A percentile compares a stretch with the other conserved stretches of the same genome.
These are phyloP conservation scores for Amylostereum areolatum DNA, from an alignment of 1,284 basidiomycete genomes.

Conservation along the genomic window DNA sequence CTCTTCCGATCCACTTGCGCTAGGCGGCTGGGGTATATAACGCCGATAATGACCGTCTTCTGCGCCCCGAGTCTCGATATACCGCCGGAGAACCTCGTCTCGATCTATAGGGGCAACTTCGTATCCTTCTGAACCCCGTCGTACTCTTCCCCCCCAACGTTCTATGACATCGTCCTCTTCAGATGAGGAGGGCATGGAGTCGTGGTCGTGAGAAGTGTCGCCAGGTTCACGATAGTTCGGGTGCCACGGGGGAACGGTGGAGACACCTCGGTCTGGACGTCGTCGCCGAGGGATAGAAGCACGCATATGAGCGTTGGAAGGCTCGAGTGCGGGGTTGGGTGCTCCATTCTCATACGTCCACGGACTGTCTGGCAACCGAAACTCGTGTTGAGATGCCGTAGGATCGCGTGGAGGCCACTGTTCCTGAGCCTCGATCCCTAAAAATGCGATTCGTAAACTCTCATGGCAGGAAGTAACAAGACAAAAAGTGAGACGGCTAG, in stretches of 20 bases:
- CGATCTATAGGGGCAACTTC: conserved; percentile 58
- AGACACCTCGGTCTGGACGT: conserved; percentile 24
- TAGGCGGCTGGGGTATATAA: conserved; percentile 50
- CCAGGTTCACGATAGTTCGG: conserved; percentile 51
- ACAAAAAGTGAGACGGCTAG: not conserved
- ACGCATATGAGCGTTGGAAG: conserved; percentile 43
- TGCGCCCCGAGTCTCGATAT: conserved; percentile 46
- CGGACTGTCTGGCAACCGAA: conserved; percentile 54
- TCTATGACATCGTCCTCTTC: conserved; percentile 33
- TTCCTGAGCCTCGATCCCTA: conserved; percentile 16
- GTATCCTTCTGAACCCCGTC: conserved; percentile 75
- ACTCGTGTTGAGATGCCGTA: conserved; percentile 27
- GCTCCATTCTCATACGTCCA: conserved; percentile 81
- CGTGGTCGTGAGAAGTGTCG: conserved; percentile 18
- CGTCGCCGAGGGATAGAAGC: conserved; percentile 15
- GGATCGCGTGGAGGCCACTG: conserved; percentile 61
- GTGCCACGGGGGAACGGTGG: conserved; percentile 66
- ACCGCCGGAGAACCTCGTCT: conserved; percentile 53
- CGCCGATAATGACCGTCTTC: conserved; percentile 52
- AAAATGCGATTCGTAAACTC: not conserved
- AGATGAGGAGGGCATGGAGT: conserved; percentile 23
- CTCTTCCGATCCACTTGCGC: conserved; percentile 21
- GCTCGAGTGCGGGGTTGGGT: conserved; percentile 67
- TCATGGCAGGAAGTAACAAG: not conserved
- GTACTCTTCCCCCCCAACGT: conserved; percentile 27